These are phyloP conservation scores for Biscogniauxia sp. DNA, from an alignment of 2,329 filamentous ascomycete species.

Conservation along the genomic window DNA sequence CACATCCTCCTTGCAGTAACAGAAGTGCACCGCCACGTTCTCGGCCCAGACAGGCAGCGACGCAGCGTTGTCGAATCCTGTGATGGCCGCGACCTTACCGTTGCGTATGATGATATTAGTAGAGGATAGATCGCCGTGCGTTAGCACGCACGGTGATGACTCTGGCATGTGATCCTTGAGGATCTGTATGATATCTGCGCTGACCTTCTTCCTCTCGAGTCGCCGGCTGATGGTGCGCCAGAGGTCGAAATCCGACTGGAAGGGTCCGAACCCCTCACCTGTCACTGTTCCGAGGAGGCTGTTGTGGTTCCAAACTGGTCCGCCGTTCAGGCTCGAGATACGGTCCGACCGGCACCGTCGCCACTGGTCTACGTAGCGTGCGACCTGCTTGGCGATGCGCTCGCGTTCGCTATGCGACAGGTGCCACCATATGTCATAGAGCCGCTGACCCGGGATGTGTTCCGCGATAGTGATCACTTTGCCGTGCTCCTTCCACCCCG, in stretches of 20 bases:
- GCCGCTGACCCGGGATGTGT: slow-evolving; percentile 15
- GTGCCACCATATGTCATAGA: slow-evolving; percentile 29
- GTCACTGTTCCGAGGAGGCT: slow-evolving; percentile 18
- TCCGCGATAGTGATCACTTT: slow-evolving; percentile 28
- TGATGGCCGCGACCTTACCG: slow-evolving; percentile 18
- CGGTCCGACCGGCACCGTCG: slow-evolving; percentile 14
- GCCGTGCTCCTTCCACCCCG: slow-evolving; percentile 29
- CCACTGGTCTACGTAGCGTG: slow-evolving; percentile 21
- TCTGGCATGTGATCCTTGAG: slow-evolving; percentile 24
- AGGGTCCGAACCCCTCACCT: slow-evolving; percentile 20
- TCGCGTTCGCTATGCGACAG: slow-evolving; percentile 12
- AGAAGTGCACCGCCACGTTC: slow-evolving; percentile 23
- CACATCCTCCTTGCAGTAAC: slow-evolving; percentile 26
- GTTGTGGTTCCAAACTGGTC: slow-evolving; percentile 16
- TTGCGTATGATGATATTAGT: slow-evolving; percentile 21
- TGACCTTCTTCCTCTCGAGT: slow-evolving; percentile 8
- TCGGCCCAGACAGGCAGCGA: slow-evolving; percentile 28
- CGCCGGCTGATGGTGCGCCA: slow-evolving; percentile 17
- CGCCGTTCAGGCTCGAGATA: slow-evolving; percentile 18
- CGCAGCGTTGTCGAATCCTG: slow-evolving; percentile 25
- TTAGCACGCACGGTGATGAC: slow-evolving; percentile 24
- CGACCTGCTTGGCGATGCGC: slow-evolving; percentile 23
- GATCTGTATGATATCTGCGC: slow-evolving; percentile 11
- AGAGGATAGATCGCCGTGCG: slow-evolving; percentile 29
- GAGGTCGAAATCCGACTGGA: slow-evolving; percentile 19